These are phyloP conservation scores for Oryza brachyantha DNA, from an alignment of 176 grass and related monocot species.

Conservation along the genomic window DNA sequence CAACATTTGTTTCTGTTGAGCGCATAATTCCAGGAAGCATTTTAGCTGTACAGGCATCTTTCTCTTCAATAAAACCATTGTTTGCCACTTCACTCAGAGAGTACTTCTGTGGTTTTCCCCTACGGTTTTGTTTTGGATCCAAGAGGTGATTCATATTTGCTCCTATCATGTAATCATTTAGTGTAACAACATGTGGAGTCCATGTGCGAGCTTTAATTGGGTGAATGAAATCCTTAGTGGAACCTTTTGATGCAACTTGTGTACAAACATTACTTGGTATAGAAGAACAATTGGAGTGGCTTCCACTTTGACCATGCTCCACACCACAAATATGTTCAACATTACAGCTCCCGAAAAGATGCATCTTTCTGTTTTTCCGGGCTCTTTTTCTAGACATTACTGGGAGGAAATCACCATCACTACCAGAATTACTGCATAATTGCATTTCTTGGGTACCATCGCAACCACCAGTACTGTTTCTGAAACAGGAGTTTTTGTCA, in stretches of 20 bases:
- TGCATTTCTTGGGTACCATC: background rate
- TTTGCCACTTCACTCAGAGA: background rate
- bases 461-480: background rate
- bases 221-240: background rate
- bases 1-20: background rate
- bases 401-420: background rate
- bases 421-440: background rate
- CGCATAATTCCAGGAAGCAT: background rate
- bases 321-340: background rate
- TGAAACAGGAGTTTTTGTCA: background rate
- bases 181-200: conserved; percentile 10
- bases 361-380: background rate
- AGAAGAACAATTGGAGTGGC: conserved; percentile 20
- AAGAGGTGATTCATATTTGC: background rate
- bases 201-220: background rate
- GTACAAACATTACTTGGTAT: background rate
- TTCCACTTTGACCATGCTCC: conserved; percentile 8
- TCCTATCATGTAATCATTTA: conserved; percentile 31
- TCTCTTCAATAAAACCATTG: background rate
- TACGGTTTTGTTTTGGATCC: conserved; percentile 26
- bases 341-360: background rate
- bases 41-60: background rate
- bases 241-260: conserved; percentile 1
- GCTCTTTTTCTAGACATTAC: conserved; percentile 15
- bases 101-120: background rate